Evolutionary conservation across 768 basidiomycete genomes (phyloP).

Genomic region (Amanita phalloides): DNA sequence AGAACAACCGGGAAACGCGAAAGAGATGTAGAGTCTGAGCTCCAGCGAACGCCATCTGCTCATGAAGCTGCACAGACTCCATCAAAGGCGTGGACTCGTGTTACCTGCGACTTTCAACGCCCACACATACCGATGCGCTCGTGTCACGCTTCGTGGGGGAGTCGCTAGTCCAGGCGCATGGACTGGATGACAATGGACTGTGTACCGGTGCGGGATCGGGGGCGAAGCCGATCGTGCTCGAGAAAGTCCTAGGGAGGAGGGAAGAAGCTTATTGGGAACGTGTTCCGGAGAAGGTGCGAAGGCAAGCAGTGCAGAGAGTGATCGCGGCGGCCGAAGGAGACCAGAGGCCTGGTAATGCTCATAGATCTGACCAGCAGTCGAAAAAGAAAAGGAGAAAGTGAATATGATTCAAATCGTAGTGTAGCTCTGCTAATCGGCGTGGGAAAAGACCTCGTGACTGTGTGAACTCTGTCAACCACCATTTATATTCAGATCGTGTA

Average conservation of each 20-base stretch:
- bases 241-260: slow-evolving; percentile 48
- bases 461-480: too few relatives aligned
- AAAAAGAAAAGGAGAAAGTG: too few relatives aligned
- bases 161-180: slow-evolving; percentile 30
- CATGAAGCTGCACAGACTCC: not conserved
- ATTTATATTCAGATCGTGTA: too few relatives aligned
- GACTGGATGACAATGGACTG: slow-evolving; percentile 44
- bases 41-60: not conserved
- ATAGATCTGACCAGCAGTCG: not conserved
- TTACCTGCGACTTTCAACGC: slow-evolving; percentile 54
- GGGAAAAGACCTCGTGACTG: too few relatives aligned
- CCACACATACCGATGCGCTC: slow-evolving; percentile 32
- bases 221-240: slow-evolving; percentile 28
- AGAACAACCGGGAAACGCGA: not conserved
- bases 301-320: slow-evolving; percentile 46
- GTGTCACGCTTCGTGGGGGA: slow-evolving; percentile 29
- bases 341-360: not conserved
- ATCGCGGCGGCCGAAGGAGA: slow-evolving; percentile 8
- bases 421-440: too few relatives aligned
- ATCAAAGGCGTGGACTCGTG: slow-evolving; percentile 63
- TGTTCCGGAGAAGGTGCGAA: slow-evolving; percentile 62
- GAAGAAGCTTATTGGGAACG: slow-evolving; percentile 75
- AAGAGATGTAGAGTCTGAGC: not conserved
- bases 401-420: too few relatives aligned
- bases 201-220: slow-evolving; percentile 5